These are phyloP conservation scores for Xylariaceae sp. DNA, from an alignment of 2,329 filamentous ascomycete genomes.

Conservation along the genomic window DNA sequence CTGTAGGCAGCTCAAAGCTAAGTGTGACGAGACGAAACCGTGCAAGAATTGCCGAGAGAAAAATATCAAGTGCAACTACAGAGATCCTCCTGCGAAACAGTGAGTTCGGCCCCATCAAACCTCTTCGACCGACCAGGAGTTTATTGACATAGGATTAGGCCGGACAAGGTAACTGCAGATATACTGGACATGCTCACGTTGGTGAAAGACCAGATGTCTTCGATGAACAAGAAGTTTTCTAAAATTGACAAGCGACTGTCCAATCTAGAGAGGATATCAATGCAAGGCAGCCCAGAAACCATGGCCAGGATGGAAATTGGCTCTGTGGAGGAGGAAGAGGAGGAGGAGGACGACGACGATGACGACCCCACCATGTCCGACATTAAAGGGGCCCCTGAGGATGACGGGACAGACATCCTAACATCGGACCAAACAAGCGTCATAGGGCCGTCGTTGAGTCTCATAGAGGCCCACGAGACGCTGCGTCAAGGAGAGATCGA, in stretches of 20 bases:
- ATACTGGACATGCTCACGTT: conserved; percentile 50
- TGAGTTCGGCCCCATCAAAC: conserved; percentile 41
- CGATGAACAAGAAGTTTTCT: conserved; percentile 20
- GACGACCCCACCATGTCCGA: conserved; percentile 24
- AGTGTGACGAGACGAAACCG: conserved; percentile 81
- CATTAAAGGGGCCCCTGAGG: conserved; percentile 14
- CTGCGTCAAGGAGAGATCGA: conserved; percentile 38
- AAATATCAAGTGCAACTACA: conserved; percentile 75
- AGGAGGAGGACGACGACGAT: conserved; percentile 7
- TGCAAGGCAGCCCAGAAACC: conserved; percentile 26
- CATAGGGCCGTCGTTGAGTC: conserved; percentile 24
- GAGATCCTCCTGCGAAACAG: conserved; percentile 88
- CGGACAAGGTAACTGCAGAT: conserved; percentile 56
- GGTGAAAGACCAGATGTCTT: conserved; percentile 32
- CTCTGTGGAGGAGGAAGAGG: conserved; percentile 26
- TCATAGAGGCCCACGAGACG: conserved; percentile 31
- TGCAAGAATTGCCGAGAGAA: conserved; percentile 88
- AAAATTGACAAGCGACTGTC: conserved; percentile 32
- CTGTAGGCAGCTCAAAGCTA: conserved; percentile 81
- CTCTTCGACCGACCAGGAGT: not conserved
- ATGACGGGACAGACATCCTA: conserved; percentile 22
- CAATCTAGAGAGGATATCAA: conserved; percentile 34
- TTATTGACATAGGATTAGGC: conserved; percentile 32
- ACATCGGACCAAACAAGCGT: conserved; percentile 29
- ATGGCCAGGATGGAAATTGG: conserved; percentile 28